These are phyloP conservation scores for Naganishia randhawae DNA, from an alignment of 768 basidiomycete species.

Conservation along the genomic window DNA sequence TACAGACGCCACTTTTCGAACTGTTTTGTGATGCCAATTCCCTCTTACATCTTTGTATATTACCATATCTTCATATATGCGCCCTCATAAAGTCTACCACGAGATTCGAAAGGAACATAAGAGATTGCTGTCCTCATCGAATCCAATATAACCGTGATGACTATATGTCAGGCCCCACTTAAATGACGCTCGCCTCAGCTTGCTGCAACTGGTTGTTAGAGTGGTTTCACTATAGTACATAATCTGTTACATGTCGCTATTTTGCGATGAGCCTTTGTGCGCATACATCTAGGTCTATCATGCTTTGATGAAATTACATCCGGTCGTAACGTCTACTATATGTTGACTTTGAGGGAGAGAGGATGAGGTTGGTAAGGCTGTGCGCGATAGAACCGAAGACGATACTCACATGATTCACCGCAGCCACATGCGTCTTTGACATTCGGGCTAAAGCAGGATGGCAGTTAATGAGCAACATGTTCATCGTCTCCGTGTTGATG, in stretches of 20 bases:
- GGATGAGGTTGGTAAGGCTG: neutral
- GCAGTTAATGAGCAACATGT: too few relatives aligned
- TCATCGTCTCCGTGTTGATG: too few relatives aligned
- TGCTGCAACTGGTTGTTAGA: too few relatives aligned
- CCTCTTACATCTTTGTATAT: too few relatives aligned
- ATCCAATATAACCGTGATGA: too few relatives aligned
- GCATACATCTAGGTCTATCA: neutral
- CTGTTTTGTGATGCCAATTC: neutral
- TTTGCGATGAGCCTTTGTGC: neutral
- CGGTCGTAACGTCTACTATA: neutral
- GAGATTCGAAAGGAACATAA: neutral
- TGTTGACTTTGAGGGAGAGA: constrained; percentile 16
- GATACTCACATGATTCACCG: constrained; percentile 81
- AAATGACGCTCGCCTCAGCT: too few relatives aligned
- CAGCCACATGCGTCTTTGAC: constrained; percentile 92
- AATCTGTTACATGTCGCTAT: neutral
- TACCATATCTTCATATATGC: neutral
- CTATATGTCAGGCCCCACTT: too few relatives aligned
- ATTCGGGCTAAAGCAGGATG: constrained; percentile 79
- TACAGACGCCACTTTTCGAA: neutral
- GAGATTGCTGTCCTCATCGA: neutral
- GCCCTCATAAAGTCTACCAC: too few relatives aligned
- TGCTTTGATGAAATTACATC: neutral
- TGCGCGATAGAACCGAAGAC: neutral
- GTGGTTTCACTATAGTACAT: neutral